Base-by-base conservation (phyloP, 139 green algal species). In the Chlorella ohadii region DNA sequence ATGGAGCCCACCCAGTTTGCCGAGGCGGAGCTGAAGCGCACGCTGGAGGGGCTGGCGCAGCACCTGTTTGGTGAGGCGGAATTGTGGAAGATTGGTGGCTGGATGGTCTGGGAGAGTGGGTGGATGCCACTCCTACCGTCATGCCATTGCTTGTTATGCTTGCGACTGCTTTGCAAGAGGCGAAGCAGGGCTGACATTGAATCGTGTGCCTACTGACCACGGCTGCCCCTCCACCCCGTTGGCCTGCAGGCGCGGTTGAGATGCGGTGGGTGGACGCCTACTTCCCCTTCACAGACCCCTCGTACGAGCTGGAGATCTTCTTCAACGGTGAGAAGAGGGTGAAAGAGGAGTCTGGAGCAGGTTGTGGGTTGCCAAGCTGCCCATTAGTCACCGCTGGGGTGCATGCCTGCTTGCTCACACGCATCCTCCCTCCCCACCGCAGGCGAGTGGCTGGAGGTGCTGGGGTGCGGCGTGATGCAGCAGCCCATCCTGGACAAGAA, bases 201-300 rank as follows among this genome's bases (percentile, higher is more conserved):
- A n/a, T n/a, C n/a, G n/a, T n/a, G n/a, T n/a, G n/a, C n/a, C n/a
- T n/a, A n/a, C n/a, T n/a, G n/a, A n/a, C n/a, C 59, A 66, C 63
- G 1, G 28, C 65, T 44, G 28, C 63, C 4, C 19, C 70, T 39
- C 20, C 22, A 23, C 38, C 70, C 70, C 38, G 19, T 36, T 15
- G 11, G 55, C 36, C 22, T 78, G 74, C 81, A 89, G 85, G 90
- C 36, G 89, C 93, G 63, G 92, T 96, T 63, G 87, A 96, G 86
- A 96, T 95, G 89, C 89, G 91, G n/a, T 99, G 96, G 97, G 92
- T 98, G 44, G 97, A 99, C 73, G 94, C 95, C 0, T 99, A 99
- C 91, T 99, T 99, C 76, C 97, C 97, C 41, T 99, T 99, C 94
- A 99, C 97, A 22, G 91, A 99, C 16, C 97, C 97, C 4, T 98